phyloP scores from a whole-genome alignment of 352 stramenopile genomes.

The Globisporangium nagaii region DNA sequence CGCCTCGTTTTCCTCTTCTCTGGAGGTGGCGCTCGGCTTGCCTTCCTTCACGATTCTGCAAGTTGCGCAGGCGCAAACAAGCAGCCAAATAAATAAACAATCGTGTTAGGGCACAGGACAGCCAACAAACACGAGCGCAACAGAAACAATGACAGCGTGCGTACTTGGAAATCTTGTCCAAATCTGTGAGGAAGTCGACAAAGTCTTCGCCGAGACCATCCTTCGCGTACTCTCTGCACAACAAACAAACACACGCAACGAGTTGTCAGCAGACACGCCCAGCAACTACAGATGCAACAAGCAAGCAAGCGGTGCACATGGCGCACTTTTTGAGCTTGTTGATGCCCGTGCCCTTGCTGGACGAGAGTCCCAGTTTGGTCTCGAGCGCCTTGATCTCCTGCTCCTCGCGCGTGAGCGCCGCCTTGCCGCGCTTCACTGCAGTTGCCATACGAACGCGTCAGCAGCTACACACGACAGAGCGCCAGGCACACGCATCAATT shows the following conservation, averaged over 20 bases:
- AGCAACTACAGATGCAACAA: background rate
- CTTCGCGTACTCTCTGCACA: conserved; percentile 62
- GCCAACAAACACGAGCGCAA: background rate
- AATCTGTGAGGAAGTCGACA: conserved; percentile 60
- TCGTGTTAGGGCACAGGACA: too few relatives aligned
- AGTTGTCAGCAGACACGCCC: background rate
- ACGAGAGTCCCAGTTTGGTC: conserved; percentile 49
- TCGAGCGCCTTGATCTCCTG: conserved; percentile 73
- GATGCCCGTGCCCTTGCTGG: conserved; percentile 36
- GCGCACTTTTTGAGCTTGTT: conserved; percentile 69
- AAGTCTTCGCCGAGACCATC: conserved; percentile 81
- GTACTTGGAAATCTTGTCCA: conserved; percentile 76
- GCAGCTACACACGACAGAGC: background rate
- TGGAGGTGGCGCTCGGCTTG: conserved; percentile 13
- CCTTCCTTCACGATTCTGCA: conserved; percentile 57
- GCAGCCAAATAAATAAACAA: too few relatives aligned
- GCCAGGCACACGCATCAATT: background rate
- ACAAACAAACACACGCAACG: background rate
- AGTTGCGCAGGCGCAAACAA: background rate
- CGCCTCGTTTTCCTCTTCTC: conserved; percentile 19
- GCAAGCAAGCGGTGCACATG: background rate
- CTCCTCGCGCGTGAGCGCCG: conserved; percentile 35
- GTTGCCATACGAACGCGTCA: background rate
- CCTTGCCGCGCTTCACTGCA: conserved; percentile 19
- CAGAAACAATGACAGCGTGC: background rate